phyloP scores from a whole-genome alignment of 139 green algal genomes.

The Mychonastes homosphaera region DNA sequence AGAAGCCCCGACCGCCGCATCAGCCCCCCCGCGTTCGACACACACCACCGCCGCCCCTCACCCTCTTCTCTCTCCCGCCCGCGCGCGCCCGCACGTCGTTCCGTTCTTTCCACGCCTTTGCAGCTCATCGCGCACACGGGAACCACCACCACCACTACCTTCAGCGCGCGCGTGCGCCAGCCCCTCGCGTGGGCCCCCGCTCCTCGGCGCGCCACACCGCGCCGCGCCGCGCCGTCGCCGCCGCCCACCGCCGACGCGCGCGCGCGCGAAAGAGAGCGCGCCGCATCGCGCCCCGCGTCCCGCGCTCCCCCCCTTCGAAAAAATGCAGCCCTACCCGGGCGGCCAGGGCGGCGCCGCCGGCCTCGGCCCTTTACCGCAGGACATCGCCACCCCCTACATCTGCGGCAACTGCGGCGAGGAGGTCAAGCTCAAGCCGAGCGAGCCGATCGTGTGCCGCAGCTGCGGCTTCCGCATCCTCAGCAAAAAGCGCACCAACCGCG shows the following conservation, averaged over 20 bases:
- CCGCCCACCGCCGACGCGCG: background rate
- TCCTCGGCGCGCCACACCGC: too few species aligned
- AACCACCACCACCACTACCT: too few species aligned
- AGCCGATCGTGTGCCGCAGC: conserved; percentile 89
- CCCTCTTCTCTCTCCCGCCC: too few species aligned
- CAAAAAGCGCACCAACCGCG: conserved; percentile 94
- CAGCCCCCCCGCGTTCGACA: too few species aligned
- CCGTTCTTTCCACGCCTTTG: too few species aligned
- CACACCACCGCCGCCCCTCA: too few species aligned
- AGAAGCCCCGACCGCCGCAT: too few species aligned
- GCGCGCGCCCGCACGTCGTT: too few species aligned
- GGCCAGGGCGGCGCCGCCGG: conserved; percentile 24
- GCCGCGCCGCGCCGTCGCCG: too few species aligned
- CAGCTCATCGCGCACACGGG: too few species aligned
- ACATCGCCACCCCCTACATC: conserved; percentile 55
- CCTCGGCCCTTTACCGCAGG: background rate
- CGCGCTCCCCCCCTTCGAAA: background rate
- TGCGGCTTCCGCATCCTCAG: conserved; percentile 97
- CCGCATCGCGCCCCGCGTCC: background rate
- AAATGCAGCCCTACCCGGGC: conserved; percentile 11
- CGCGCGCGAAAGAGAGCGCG: background rate
- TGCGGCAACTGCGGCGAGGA: conserved; percentile 84
- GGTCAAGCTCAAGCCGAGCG: conserved; percentile 71
- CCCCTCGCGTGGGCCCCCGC: too few species aligned
- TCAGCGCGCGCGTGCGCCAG: too few species aligned